phyloP scores from a whole-genome alignment of 2,329 filamentous ascomycete species.

The Thelonectria blattea region DNA sequence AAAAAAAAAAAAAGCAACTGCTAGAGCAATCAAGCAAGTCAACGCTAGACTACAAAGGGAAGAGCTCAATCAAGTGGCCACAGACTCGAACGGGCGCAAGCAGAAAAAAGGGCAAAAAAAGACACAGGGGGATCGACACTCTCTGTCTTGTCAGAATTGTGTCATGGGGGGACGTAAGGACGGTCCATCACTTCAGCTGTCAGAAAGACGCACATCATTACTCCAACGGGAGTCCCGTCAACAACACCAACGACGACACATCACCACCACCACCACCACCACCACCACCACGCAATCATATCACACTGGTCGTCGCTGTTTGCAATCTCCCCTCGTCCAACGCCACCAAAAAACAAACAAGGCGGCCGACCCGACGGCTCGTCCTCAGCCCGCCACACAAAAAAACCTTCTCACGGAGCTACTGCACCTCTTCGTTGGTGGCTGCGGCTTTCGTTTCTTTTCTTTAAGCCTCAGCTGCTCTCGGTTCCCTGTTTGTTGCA shows the following conservation, averaged over 20 bases:
- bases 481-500: too few relatives aligned
- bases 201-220: not conserved
- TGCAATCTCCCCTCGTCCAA: not conserved
- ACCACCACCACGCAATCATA: not conserved
- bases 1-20: too few relatives aligned
- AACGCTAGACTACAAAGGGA: too few relatives aligned
- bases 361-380: too few relatives aligned
- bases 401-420: too few relatives aligned
- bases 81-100: not conserved
- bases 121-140: not conserved
- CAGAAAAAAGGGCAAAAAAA: not conserved
- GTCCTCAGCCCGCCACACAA: too few relatives aligned
- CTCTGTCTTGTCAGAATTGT: not conserved
- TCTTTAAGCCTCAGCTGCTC: too few relatives aligned
- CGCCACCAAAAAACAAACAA: too few relatives aligned
- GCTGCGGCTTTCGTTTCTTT: too few relatives aligned
- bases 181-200: not conserved
- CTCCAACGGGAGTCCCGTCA: not conserved
- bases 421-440: too few relatives aligned
- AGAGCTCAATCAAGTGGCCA: not conserved
- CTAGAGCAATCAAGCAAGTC: too few relatives aligned
- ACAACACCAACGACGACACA: not conserved
- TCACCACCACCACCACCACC: not conserved
- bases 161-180: too few relatives aligned
- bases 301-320: not conserved